These are phyloP conservation scores for Penicillium sp. DNA, from an alignment of 2,329 filamentous ascomycete species.

Conservation along the genomic window DNA sequence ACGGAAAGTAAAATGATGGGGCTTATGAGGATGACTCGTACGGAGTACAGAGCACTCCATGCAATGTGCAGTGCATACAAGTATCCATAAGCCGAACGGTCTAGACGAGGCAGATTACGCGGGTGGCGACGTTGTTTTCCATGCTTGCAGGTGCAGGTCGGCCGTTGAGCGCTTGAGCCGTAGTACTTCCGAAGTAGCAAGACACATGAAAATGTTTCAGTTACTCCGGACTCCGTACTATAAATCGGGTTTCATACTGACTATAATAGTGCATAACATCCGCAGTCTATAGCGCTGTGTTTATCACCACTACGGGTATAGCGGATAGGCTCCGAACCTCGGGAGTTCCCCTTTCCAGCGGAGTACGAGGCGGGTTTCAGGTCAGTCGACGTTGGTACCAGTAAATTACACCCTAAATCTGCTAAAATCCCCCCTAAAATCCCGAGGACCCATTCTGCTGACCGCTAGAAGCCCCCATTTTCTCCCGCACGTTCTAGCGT, in stretches of 20 bases:
- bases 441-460: conserved; percentile 1
- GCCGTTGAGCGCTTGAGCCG: not conserved
- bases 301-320: not conserved
- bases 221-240: not conserved
- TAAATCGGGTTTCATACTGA: not conserved
- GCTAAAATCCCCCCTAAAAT: not conserved
- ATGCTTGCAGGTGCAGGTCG: not conserved
- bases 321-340: conserved; percentile 1
- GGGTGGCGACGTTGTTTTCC: not conserved
- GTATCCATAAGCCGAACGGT: not conserved
- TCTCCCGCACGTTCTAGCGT: not conserved
- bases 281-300: not conserved
- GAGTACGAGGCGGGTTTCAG: not conserved
- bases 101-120: not conserved
- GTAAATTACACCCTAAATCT: not conserved
- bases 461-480: not conserved
- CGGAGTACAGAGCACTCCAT: not conserved
- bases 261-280: not conserved
- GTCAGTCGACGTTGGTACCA: not conserved
- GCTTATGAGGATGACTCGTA: not conserved
- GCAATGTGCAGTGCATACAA: not conserved
- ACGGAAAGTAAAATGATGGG: not conserved
- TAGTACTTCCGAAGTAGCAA: conserved; percentile 1
- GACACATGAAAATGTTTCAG: not conserved
- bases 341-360: not conserved